Base-by-base conservation (phyloP, 1,284 basidiomycete species). In the Cryptococcus hybrid region DNA sequence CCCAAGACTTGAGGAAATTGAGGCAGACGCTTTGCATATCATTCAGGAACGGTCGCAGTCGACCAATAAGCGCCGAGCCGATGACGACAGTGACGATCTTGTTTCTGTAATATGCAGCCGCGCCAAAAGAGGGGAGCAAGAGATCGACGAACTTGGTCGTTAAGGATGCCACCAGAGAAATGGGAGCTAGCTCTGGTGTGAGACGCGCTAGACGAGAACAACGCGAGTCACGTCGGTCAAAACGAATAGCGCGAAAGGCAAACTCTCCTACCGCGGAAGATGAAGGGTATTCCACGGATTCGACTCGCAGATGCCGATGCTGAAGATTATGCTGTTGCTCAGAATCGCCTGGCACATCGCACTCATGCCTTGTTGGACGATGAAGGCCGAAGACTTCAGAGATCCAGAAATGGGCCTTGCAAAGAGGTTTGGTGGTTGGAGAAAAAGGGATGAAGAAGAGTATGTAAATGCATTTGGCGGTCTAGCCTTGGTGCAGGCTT, bases 381-480 rank as follows among this genome's bases (percentile, higher is more conserved):
- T 77, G n/a, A 83, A 83, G 58, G 89, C 89, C 11, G 84, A 86
- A 52, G 92, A 93, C 64, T 96, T 95, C 75, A 80, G 82, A 50
- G 86, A 95, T 72, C 92, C 93, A 0, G 82, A 81, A n/a, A 81
- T 84, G 54, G 92, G 90, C 0, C 72, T 89, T 11, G 82, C 80
- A 2, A 79, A 80, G 61, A 83, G 88, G 76, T 97, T 95, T 78
- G 84, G 83, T 7, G 83, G 84, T 48, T 97, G 93, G 93, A 82
- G 90, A 48, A 80, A 83, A 53, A 80, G 80, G 61, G 92, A 88
- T 67, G 80, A 81, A 9, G 92, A 97, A 59, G 91, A 86, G 61
- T 97, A 96, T 78, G 80, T 83, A 2, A 86, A 88, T 49, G 93
- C 93, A 3, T 97, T 89, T 84, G 93, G 92, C 50, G 90, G 91